A percentile compares a stretch with the other conserved stretches of the same genome.
Conservation (phyloP, 805 yeast genomes). For the Barnettozyma sucrosica region DNA sequence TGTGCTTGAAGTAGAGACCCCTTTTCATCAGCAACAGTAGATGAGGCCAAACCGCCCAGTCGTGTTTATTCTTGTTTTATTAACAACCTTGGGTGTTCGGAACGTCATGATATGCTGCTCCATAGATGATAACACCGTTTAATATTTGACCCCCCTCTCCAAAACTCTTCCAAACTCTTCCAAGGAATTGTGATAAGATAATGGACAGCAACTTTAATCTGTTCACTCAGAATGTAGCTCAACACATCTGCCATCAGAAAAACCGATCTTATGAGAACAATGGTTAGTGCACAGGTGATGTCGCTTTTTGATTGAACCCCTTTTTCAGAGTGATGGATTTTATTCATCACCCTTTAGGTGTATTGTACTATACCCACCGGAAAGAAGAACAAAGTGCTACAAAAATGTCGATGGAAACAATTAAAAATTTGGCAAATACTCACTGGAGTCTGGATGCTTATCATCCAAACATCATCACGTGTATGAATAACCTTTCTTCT, state of each 20-base stretch:
- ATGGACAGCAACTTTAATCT: conserved; percentile 35
- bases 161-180: too few relatives aligned
- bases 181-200: too few relatives aligned
- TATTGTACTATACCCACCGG: conserved; percentile 33
- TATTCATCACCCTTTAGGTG: conserved; percentile 42
- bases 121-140: conserved; percentile 47
- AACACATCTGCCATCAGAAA: conserved; percentile 40
- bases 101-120: conserved; percentile 37
- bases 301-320: conserved; percentile 32
- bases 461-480: conserved; percentile 31
- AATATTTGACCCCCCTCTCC: too few relatives aligned
- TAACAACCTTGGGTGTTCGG: conserved; percentile 40
- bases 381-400: conserved; percentile 39
- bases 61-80: conserved; percentile 31
- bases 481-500: conserved; percentile 39
- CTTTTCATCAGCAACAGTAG: conserved; percentile 16
- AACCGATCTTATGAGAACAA: conserved; percentile 39
- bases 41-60: conserved; percentile 20
- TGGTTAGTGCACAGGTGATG: conserved; percentile 40
- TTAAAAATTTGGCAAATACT: conserved; percentile 37
- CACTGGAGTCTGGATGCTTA: conserved; percentile 36
- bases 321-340: conserved; percentile 42
- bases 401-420: conserved; percentile 35
- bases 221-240: conserved; percentile 35
- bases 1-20: not conserved